Evolutionary conservation across 441 rosid genomes (phyloP).

Genomic region (Pelargonium australe): DNA sequence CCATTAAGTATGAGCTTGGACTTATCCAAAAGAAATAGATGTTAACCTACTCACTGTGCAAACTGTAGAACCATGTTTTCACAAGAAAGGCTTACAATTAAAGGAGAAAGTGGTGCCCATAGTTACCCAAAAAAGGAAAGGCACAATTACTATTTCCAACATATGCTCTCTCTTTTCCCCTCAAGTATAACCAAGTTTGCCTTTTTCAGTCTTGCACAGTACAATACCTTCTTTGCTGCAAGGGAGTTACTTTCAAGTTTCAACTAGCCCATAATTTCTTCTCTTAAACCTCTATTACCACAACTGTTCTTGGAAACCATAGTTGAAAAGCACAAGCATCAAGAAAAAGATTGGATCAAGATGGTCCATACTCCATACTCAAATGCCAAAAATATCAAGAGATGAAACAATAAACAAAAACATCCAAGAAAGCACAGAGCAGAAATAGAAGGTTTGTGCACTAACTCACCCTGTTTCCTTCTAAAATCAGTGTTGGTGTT

Average conservation of each 20-base stretch:
- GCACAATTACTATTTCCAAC: not conserved
- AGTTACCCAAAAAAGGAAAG: not conserved
- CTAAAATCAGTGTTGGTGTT: constrained; percentile 9
- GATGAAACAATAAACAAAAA: not conserved
- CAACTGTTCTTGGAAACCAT: too few species aligned
- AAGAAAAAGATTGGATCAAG: not conserved
- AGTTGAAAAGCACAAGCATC: not conserved
- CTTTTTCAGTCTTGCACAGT: not conserved
- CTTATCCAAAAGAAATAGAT: too few species aligned
- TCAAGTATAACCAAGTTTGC: not conserved
- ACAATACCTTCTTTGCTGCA: not conserved
- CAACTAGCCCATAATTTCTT: too few species aligned
- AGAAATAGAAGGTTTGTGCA: not conserved
- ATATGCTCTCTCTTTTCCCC: not conserved
- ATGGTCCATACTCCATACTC: constrained; percentile 8
- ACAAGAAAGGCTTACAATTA: not conserved
- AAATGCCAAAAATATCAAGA: constrained; percentile 4
- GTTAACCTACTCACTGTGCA: not conserved
- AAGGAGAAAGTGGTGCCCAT: not conserved
- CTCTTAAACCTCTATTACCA: too few species aligned
- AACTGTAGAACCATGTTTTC: not conserved
- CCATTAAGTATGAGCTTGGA: too few species aligned
- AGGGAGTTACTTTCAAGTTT: not conserved
- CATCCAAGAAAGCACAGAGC: not conserved
- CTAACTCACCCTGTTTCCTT: constrained; percentile 28